Evolutionary conservation across 2,329 filamentous ascomycete genomes (phyloP).

Genomic region (Nothophaeocryptopus gaeumannii): DNA sequence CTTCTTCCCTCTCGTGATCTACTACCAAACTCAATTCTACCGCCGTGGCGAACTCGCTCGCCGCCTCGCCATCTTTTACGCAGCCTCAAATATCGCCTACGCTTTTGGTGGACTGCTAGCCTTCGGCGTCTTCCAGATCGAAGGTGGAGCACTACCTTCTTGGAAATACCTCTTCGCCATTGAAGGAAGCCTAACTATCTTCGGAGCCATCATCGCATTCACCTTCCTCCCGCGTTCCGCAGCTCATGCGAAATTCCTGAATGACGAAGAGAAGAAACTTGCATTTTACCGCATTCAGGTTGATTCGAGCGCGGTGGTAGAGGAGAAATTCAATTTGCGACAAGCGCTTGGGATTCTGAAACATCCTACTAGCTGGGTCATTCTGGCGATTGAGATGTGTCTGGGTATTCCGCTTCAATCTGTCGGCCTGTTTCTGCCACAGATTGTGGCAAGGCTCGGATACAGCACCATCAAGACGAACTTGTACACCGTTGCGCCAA

Average conservation of each 20-base stretch:
- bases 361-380: constrained; percentile 53
- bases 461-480: constrained; percentile 66
- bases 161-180: constrained; percentile 68
- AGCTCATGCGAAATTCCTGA: constrained; percentile 63
- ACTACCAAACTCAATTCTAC: constrained; percentile 63
- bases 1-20: constrained; percentile 68
- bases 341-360: constrained; percentile 55
- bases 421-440: constrained; percentile 57
- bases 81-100: constrained; percentile 69
- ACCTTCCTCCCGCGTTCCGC: constrained; percentile 67
- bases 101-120: constrained; percentile 61
- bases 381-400: constrained; percentile 58
- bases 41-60: constrained; percentile 68
- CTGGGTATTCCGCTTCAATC: constrained; percentile 59
- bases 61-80: constrained; percentile 71
- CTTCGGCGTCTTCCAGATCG: constrained; percentile 61
- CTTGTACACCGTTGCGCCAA: constrained; percentile 77
- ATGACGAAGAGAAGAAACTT: constrained; percentile 62
- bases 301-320: constrained; percentile 66
- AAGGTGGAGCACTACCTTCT: constrained; percentile 47
- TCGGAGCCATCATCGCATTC: constrained; percentile 60
- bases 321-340: constrained; percentile 54
- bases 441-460: constrained; percentile 54
- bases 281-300: constrained; percentile 72
- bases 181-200: constrained; percentile 57